Base-by-base conservation (phyloP, 371 early-diverging fungal genomes). In the Mucor irregularis region DNA sequence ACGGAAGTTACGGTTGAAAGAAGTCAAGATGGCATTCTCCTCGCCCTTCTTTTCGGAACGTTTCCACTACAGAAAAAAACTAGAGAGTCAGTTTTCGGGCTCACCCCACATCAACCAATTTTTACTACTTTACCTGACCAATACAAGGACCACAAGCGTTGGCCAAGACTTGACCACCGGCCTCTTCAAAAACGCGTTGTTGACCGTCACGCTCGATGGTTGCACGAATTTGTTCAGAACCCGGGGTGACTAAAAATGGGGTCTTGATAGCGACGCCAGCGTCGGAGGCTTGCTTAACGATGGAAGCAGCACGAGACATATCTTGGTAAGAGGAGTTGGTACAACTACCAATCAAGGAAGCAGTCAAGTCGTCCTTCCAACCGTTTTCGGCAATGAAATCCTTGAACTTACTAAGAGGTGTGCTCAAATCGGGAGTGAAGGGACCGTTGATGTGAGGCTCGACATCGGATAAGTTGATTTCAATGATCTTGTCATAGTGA, bases 361-460 rank as follows among this genome's bases (percentile, higher is more conserved):
- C 92, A 53, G 87, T 89, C 54, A 96, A 65, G 49, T 92, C 89
- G 64, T 89, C 89, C 57, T 85, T 88, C 97, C 97, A 96, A 25
- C 84, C 85, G 66, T 97, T 93, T 56, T 88, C 75, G 56, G 71
- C 66, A 47, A 90, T 86, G 5, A 88, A 69, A 21, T 87, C 85
- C 42, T 82, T 82, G 77, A 97, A 92, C 73, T 90, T 80, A 64
- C 86, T 85, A 40, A 96, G 71, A 10, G 98, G 95, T 9, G 92
- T 95, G 53, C 93, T 86, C 45, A 94, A 83, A 72, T 97, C 98
- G 26, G 97, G 97, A 35, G 97, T 96, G 74, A 96, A 96, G 2
- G 97, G 97, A 5, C 98, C 98, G 73, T 96, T 97, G 79, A 96
- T 89, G 59, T 94, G 91, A 17, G 98, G 97, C 73, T 96, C 98